Conservation (phyloP, 2,329 filamentous ascomycete genomes). For the Clonostachys sp. region DNA sequence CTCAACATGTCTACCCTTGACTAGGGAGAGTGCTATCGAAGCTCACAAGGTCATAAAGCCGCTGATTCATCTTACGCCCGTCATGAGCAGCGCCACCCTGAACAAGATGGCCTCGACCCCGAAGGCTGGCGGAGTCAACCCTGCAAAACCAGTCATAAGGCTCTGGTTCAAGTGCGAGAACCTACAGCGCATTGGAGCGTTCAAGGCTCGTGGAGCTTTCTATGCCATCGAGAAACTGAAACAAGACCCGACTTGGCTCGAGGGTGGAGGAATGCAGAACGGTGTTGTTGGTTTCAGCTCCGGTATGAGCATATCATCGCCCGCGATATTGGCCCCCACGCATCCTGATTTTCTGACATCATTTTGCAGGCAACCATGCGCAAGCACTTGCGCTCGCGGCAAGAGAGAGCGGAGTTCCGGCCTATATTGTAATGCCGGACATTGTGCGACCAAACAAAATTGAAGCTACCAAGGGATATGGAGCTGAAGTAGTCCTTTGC, state of each 20-base stretch:
- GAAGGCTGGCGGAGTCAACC: conserved; percentile 37
- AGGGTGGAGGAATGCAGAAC: conserved; percentile 42
- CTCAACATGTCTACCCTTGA: conserved; percentile 52
- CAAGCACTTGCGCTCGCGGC: conserved; percentile 79
- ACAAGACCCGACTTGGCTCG: conserved; percentile 46
- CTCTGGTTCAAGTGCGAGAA: conserved; percentile 90
- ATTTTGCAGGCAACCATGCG: conserved; percentile 68
- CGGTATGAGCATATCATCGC: conserved; percentile 30
- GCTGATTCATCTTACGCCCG: conserved; percentile 71
- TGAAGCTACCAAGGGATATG: conserved; percentile 5
- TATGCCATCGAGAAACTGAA: conserved; percentile 67
- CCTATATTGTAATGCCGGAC: conserved; percentile 77
- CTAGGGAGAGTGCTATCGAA: conserved; percentile 57
- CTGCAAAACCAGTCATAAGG: conserved; percentile 55
- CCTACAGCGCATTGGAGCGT: conserved; percentile 74
- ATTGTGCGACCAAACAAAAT: conserved; percentile 64
- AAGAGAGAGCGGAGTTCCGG: conserved; percentile 59
- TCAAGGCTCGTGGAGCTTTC: conserved; percentile 79
- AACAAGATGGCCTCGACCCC: conserved; percentile 64
- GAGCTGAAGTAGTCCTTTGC: conserved; percentile 19
- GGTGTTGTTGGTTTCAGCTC: conserved; percentile 80
- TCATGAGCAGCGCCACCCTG: conserved; percentile 67
- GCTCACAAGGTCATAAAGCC: conserved; percentile 65
- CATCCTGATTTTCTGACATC: background rate
- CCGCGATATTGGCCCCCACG: background rate